phyloP scores from a whole-genome alignment of 2,329 filamentous ascomycete genomes.

The Fusarium hostae region DNA sequence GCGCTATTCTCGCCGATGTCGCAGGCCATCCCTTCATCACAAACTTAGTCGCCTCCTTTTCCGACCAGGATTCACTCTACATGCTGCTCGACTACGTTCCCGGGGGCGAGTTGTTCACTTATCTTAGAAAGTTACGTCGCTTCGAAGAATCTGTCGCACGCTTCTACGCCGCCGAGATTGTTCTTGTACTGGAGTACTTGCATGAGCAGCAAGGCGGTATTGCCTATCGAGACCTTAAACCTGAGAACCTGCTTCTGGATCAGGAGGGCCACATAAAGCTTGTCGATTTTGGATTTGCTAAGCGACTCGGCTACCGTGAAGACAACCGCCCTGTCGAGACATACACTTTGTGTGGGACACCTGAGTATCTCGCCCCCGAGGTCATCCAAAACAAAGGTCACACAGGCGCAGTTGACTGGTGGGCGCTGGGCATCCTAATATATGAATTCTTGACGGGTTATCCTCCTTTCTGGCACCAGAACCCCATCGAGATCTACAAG shows the following conservation, averaged over 20 bases:
- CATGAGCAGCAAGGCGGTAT: conserved; percentile 82
- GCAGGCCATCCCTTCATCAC: conserved; percentile 88
- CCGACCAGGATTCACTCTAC: conserved; percentile 81
- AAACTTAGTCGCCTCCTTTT: conserved; percentile 80
- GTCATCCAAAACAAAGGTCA: conserved; percentile 86
- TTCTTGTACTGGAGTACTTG: conserved; percentile 81
- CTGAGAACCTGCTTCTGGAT: conserved; percentile 84
- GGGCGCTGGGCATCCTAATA: conserved; percentile 84
- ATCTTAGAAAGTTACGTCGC: conserved; percentile 78
- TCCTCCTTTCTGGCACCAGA: conserved; percentile 88
- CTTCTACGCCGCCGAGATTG: conserved; percentile 87
- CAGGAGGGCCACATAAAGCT: conserved; percentile 82
- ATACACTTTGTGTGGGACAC: conserved; percentile 85
- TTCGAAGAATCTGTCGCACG: conserved; percentile 83
- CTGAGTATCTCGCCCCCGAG: conserved; percentile 85
- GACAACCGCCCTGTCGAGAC: conserved; percentile 70
- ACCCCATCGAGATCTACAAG: conserved; percentile 88
- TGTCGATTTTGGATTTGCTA: conserved; percentile 88
- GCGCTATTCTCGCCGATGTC: conserved; percentile 79
- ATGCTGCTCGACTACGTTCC: conserved; percentile 87
- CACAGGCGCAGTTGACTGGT: conserved; percentile 84
- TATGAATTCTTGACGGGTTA: conserved; percentile 89
- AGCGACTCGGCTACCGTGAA: conserved; percentile 71
- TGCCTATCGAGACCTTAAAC: conserved; percentile 84
- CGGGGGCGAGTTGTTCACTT: conserved; percentile 86